Evolutionary conservation across 1,284 basidiomycete genomes (phyloP), one percentile per base, ranked within the genome.

Genomic region (Naganishia albida): DNA sequence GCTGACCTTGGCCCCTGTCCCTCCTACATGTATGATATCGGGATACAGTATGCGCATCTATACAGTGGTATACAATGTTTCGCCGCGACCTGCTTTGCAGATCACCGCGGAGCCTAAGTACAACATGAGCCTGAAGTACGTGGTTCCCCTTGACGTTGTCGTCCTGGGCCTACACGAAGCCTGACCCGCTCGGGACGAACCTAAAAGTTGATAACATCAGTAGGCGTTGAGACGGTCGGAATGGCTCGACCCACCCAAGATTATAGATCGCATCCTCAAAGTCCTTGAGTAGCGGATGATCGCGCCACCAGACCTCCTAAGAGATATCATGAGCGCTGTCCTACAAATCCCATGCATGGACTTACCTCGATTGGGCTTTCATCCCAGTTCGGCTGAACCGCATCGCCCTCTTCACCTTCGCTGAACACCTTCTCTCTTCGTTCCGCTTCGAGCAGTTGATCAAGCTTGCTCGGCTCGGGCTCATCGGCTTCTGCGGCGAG

Each of bases 201-300:
- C 57, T 60, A 23, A 0, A 16, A 20, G 10, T 15, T 49, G 26
- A 18, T 2, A 7, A 15, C 18, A 34, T 59, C 30, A 59, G 44
- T 23, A 30, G 4, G 6, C 2, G 20, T 25, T 10, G 7, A 8
- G 38, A 3, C 20, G 16, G 3, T 8, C 13, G 20, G 13, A 40
- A 23, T 13, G n/a, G 10, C n/a, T 15, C 10, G 20, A 26, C 57
- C 39, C 34, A 60, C 57, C 57, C 62, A 20, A 56, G 50, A 30
- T 73, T 73, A 66, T 77, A 80, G 20, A 80, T 69, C 16, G 69
- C 70, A 20, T 69, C 68, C 65, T 81, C 78, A 66, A 81, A 79
- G 39, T 68, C 68, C 18, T 25, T 46, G 8, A 81, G 69, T 49
- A 74, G 60, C 25, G 63, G 52, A 65, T 79, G 73, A 50, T 77